Conservation (phyloP, 73 alveolate species). For the Tetrahymena borealis region DNA sequence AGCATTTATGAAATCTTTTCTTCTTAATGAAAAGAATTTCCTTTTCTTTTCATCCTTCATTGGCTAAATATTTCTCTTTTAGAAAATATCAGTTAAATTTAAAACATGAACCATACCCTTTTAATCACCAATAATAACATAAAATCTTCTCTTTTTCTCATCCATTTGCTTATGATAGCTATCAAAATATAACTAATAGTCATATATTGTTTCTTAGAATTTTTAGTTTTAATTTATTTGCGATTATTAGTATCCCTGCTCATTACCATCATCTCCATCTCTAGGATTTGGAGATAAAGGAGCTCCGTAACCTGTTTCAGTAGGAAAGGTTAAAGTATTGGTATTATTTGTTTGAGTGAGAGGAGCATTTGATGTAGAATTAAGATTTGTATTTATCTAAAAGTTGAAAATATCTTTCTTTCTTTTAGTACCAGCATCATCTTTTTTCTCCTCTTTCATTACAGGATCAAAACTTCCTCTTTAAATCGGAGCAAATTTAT, state of each 20-base stretch:
- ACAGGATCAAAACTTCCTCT: not conserved
- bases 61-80: conserved; percentile 13
- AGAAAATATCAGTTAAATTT: conserved; percentile 39
- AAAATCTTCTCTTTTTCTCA: conserved; percentile 15
- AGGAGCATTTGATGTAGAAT: not conserved
- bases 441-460: not conserved
- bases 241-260: not conserved
- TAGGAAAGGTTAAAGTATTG: not conserved
- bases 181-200: conserved; percentile 3
- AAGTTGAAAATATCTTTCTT: not conserved
- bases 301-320: not conserved
- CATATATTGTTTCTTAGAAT: conserved; percentile 19
- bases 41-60: conserved; percentile 43
- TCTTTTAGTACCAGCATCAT: not conserved
- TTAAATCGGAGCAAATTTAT: not conserved
- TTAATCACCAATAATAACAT: conserved; percentile 67
- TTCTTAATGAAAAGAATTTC: conserved; percentile 33
- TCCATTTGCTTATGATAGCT: not conserved
- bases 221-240: not conserved
- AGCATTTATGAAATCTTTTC: conserved; percentile 46
- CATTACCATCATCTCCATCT: not conserved
- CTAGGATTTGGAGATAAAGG: not conserved
- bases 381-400: not conserved
- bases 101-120: conserved; percentile 71
- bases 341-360: not conserved